These are phyloP conservation scores for Hypholoma fasciculare DNA, from an alignment of 768 basidiomycete genomes.

Conservation along the genomic window DNA sequence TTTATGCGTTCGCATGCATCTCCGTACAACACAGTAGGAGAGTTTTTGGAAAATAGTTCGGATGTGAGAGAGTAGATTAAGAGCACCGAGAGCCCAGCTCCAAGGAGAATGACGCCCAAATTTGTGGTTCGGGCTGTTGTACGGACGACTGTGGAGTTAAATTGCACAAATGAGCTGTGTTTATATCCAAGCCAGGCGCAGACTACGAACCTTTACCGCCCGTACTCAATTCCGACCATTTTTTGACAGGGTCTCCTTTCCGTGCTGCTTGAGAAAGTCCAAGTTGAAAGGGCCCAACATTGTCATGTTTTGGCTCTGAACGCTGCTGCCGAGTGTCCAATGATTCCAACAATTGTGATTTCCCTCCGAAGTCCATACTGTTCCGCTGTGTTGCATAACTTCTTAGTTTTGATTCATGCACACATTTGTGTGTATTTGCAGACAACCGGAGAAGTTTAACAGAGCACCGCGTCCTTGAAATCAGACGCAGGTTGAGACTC, in stretches of 20 bases:
- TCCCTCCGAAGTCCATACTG: conserved; percentile 29
- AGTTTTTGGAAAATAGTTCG: conserved; percentile 87
- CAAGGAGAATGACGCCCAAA: conserved; percentile 61
- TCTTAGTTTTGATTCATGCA: conserved; percentile 11
- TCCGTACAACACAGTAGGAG: conserved; percentile 78
- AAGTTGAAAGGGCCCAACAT: conserved; percentile 77
- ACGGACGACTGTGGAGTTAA: conserved; percentile 38
- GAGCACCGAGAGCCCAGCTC: conserved; percentile 78
- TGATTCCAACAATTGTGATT: conserved; percentile 59
- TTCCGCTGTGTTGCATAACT: conserved; percentile 52
- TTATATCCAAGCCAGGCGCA: conserved; percentile 1
- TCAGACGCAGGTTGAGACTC: conserved; percentile 21
- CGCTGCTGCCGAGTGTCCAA: conserved; percentile 61
- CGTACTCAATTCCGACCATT: conserved; percentile 78
- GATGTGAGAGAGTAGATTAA: conserved; percentile 79
- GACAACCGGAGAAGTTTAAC: conserved; percentile 2
- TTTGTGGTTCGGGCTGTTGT: conserved; percentile 52
- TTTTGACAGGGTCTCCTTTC: conserved; percentile 57
- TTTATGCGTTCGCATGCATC: conserved; percentile 56
- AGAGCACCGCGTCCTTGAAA: conserved; percentile 17
- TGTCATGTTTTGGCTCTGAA: conserved; percentile 47
- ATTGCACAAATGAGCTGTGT: neutral
- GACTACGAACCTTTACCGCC: conserved; percentile 68
- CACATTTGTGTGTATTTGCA: neutral
- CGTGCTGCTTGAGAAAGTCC: conserved; percentile 60